Conservation (phyloP, 805 yeast species). For the Lachancea dasiensis region DNA sequence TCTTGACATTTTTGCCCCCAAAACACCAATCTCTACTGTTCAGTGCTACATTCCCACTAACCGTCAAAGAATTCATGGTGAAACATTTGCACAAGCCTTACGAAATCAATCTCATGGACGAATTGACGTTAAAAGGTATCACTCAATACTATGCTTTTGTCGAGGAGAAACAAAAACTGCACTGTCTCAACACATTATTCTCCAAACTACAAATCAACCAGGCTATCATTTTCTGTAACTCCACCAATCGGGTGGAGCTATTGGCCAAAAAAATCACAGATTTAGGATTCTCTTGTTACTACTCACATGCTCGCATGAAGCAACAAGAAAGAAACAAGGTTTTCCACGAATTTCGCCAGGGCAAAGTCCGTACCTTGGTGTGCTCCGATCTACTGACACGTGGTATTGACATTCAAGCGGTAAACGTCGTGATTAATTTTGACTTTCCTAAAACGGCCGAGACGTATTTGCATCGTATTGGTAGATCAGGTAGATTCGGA, state of each 20-base stretch:
- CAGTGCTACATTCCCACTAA: constrained; percentile 93
- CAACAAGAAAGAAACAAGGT: constrained; percentile 96
- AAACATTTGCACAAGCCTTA: constrained; percentile 84
- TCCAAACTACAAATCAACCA: constrained; percentile 94
- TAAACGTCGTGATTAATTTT: constrained; percentile 94
- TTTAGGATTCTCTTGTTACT: constrained; percentile 92
- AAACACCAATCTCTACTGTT: constrained; percentile 80
- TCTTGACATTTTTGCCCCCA: constrained; percentile 71
- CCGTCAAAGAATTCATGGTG: constrained; percentile 90
- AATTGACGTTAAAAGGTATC: constrained; percentile 90
- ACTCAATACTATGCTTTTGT: constrained; percentile 98
- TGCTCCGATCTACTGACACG: constrained; percentile 95
- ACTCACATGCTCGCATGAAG: constrained; percentile 96
- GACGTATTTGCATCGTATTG: constrained; percentile 95
- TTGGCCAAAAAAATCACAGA: constrained; percentile 95
- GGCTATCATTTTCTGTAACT: constrained; percentile 94
- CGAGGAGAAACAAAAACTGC: constrained; percentile 92
- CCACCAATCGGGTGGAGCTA: constrained; percentile 92
- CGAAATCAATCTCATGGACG: constrained; percentile 97
- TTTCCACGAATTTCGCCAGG: constrained; percentile 97
- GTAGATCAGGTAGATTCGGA: constrained; percentile 98
- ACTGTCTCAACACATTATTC: constrained; percentile 91
- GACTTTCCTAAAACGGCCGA: constrained; percentile 98
- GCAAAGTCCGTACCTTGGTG: constrained; percentile 93
- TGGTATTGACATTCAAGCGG: constrained; percentile 99